A percentile compares a stretch with the other conserved stretches of the same genome.
Evolutionary conservation across 2,329 filamentous ascomycete genomes (phyloP).

Genomic region (Monosporascus sp.): DNA sequence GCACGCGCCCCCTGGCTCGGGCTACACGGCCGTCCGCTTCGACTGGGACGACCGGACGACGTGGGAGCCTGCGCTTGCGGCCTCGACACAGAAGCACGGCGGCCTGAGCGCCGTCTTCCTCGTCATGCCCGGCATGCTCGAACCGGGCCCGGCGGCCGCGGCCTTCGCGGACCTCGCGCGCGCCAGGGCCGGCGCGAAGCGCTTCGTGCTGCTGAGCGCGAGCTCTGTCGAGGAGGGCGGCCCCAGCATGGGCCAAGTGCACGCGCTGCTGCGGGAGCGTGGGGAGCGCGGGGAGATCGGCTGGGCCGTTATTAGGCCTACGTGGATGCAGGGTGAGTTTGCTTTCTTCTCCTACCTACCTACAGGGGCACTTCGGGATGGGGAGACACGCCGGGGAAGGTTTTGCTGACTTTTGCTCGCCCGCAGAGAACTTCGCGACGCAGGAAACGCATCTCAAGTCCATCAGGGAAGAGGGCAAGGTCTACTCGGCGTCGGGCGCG

Average conservation of each 20-base stretch:
- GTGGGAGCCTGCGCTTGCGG: slow-evolving; percentile 29
- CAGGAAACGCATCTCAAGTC: slow-evolving; percentile 14
- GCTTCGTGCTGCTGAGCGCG: slow-evolving; percentile 41
- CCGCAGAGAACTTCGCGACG: slow-evolving; percentile 39
- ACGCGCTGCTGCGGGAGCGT: slow-evolving; percentile 32
- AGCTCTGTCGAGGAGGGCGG: slow-evolving; percentile 31
- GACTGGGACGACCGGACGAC: slow-evolving; percentile 40
- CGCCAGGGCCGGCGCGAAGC: slow-evolving; percentile 24
- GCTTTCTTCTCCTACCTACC: too few species aligned
- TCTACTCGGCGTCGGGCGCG: slow-evolving; percentile 36
- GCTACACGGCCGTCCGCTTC: slow-evolving; percentile 28
- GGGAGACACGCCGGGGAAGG: neutral
- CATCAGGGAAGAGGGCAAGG: slow-evolving; percentile 32
- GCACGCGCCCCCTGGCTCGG: slow-evolving; percentile 4
- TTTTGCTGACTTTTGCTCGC: neutral
- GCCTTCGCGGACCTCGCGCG: slow-evolving; percentile 37
- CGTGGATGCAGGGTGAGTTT: slow-evolving; percentile 41
- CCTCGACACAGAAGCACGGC: neutral
- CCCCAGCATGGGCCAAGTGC: slow-evolving; percentile 29
- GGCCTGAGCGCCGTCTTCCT: slow-evolving; percentile 35
- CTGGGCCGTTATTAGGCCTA: slow-evolving; percentile 38
- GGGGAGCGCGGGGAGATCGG: slow-evolving; percentile 29
- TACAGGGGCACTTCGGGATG: too few species aligned
- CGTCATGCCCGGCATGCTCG: slow-evolving; percentile 28
- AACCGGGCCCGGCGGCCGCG: slow-evolving; percentile 29